phyloP scores from a whole-genome alignment of 2,329 filamentous ascomycete species.

The Emydomyces testavorans region DNA sequence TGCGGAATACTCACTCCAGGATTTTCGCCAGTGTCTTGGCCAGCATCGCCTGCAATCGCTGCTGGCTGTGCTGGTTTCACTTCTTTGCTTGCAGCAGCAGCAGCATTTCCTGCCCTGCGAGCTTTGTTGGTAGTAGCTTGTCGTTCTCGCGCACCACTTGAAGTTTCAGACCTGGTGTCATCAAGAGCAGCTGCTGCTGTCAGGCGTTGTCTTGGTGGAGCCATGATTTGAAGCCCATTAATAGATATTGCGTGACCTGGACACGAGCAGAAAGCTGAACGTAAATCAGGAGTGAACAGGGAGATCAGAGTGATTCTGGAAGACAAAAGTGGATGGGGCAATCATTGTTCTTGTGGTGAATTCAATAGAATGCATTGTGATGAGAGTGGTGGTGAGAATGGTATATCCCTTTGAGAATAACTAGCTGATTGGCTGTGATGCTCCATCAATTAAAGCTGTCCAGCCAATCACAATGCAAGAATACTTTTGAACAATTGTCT shows the following conservation, averaged over 20 bases:
- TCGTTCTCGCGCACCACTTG: conserved; percentile 33
- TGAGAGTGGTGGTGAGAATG: neutral
- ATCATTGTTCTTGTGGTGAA: neutral
- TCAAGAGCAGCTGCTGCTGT: conserved; percentile 28
- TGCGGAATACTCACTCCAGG: conserved; percentile 24
- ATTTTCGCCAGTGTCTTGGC: conserved; percentile 17
- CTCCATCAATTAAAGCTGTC: no score
- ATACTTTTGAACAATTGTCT: neutral
- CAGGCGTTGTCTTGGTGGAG: conserved; percentile 35
- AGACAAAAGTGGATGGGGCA: neutral
- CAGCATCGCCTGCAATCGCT: conserved; percentile 13
- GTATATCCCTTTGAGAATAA: no score
- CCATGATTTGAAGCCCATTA: neutral
- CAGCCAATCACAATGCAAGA: neutral
- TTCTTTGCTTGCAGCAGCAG: conserved; percentile 20
- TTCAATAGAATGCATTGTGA: neutral
- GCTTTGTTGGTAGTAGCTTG: conserved; percentile 25
- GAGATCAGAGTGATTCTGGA: no score
- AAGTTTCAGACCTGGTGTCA: conserved; percentile 40
- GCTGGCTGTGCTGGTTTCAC: conserved; percentile 21
- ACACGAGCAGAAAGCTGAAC: no score
- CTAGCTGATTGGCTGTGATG: neutral
- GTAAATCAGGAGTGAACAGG: no score
- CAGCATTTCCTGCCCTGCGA: conserved; percentile 22
- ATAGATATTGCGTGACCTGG: no score